Evolutionary conservation across 345 rosid genomes (phyloP).

Genomic region (Eucalyptus grandis): DNA sequence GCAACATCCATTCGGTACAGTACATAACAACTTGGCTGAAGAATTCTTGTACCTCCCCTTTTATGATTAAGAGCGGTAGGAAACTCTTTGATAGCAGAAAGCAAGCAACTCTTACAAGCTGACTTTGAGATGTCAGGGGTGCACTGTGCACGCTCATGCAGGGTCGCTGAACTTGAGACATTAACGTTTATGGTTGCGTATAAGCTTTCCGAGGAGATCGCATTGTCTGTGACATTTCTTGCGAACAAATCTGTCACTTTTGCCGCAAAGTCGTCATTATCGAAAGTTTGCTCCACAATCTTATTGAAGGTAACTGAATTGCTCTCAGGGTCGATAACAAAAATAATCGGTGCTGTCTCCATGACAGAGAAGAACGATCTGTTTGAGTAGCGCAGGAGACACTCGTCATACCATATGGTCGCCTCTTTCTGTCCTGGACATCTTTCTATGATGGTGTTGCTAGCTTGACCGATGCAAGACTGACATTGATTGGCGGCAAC

Average conservation of each 20-base stretch:
- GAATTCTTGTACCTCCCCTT: too few relatives aligned
- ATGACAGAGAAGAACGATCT: neutral
- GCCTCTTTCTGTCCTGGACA: conserved; percentile 18
- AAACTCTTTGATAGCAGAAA: too few relatives aligned
- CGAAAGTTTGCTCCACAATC: neutral
- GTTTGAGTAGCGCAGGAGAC: conserved; percentile 18
- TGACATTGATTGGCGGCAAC: neutral
- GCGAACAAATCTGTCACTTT: neutral
- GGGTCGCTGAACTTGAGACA: neutral
- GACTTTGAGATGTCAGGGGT: neutral
- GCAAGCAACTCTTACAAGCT: neutral
- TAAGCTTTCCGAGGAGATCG: neutral
- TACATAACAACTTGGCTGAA: too few relatives aligned
- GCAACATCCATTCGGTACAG: too few relatives aligned
- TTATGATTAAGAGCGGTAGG: too few relatives aligned
- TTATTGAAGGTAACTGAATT: too few relatives aligned
- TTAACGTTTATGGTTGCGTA: neutral
- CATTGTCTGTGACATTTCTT: too few relatives aligned
- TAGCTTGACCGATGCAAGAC: neutral
- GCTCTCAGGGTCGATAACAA: neutral
- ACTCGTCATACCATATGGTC: conserved; percentile 20
- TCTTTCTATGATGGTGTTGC: neutral
- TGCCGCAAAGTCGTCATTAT: neutral
- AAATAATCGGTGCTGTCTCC: neutral
- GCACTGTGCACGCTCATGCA: conserved; percentile 7